Evolutionary conservation across 768 basidiomycete species (phyloP), one percentile per base, ranked within the genome.

Genomic region (Harrya chromipes): DNA sequence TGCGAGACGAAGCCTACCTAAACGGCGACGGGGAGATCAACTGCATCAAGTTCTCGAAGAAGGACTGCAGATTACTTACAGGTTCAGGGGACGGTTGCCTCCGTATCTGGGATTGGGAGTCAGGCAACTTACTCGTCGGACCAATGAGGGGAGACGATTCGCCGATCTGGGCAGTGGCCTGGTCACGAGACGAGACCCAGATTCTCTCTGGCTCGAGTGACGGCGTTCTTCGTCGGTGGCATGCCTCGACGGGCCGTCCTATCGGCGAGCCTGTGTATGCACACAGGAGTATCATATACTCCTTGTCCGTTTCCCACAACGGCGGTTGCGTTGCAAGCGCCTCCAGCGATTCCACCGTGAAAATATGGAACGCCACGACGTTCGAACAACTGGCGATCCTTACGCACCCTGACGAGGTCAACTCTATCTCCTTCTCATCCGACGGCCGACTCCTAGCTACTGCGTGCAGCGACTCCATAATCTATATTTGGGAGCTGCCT

Each of bases 401-500:
- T 23, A 40, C 27, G 24, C 63, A 64, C 39, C 56, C 55, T 6
- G 44, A 66, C 21, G 63, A 64, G 31, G 65, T 69, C 40, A 61
- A 61, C 17, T 69, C 58, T 20, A 39, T 64, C 43, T 33, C 66
- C 39, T 70, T 70, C 52, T 67, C 66, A 3, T 23, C 44, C 41
- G 66, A 70, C 53, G 62, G 61, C 45, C 48, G 64, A 48, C 57
- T 56, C 44, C 42, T 67, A n/a, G 66, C 68, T 17, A 68, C 66
- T 7, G 65, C 62, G 20, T 66, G 67, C 38, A 65, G 58, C 39
- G 65, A 66, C 41, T 58, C 65, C 36, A 29, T 43, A 13, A 31
- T 70, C 36, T 65, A 68, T 42, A 38, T 68, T 17, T 68, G 68
- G 66, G 69, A 68, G 43, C 12, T 57, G 21, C 63, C 63, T 10